Percentiles rank a stretch among this genome's conserved stretches.
Evolutionary conservation across 306 rosid genomes (phyloP).

Genomic region (Abrus precatorius): DNA sequence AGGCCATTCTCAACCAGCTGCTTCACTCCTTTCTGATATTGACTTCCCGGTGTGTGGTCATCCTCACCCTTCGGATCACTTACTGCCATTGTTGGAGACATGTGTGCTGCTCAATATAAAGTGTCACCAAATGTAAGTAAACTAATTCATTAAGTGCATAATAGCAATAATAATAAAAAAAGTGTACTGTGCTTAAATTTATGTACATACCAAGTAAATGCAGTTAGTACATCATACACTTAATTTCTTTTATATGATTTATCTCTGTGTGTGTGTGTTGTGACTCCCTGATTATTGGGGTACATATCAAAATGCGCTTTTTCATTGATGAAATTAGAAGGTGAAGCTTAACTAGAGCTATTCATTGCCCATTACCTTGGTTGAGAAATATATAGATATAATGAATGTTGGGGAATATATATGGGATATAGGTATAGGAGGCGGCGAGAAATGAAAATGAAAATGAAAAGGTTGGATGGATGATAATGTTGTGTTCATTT

Average conservation of each 20-base stretch:
- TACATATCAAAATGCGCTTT: not conserved
- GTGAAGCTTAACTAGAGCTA: not conserved
- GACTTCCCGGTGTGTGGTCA: conserved; percentile 31
- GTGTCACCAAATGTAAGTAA: conserved; percentile 4
- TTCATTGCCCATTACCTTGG: conserved; percentile 20
- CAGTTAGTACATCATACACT: not conserved
- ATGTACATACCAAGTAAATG: not conserved
- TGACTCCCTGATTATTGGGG: not conserved
- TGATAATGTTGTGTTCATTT: conserved; percentile 27
- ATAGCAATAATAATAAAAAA: not conserved
- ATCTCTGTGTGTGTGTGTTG: too few species aligned
- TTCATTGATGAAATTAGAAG: not conserved
- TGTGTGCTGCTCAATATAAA: conserved; percentile 11
- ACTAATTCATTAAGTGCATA: not conserved
- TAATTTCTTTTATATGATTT: not conserved
- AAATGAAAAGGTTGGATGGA: not conserved
- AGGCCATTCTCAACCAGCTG: conserved; percentile 71
- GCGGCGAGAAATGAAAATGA: not conserved
- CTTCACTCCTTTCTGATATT: conserved; percentile 77
- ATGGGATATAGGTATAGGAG: too few species aligned
- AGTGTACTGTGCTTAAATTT: not conserved
- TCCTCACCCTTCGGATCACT: not conserved
- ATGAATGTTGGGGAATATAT: not conserved
- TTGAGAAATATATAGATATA: conserved; percentile 27
- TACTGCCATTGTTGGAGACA: conserved; percentile 67